Percentiles rank a stretch among this genome's conserved stretches.
Conservation (phyloP, 805 yeast species). For the Scheffersomyces coipomensis region DNA sequence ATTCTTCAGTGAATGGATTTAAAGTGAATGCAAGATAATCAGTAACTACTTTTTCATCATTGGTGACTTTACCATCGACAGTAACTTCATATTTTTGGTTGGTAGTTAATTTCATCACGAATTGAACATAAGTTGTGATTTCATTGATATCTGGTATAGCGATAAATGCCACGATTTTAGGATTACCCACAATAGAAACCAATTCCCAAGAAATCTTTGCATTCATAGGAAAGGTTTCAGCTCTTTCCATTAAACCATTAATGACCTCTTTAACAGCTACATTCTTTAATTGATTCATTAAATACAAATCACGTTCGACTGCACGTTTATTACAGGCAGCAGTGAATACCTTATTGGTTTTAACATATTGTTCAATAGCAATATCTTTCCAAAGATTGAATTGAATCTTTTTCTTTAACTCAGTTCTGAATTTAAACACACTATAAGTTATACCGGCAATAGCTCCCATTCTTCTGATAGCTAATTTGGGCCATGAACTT, state of each 20-base stretch:
- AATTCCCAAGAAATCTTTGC: constrained; percentile 74
- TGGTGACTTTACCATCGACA: constrained; percentile 14
- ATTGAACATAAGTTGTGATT: constrained; percentile 35
- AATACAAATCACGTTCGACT: constrained; percentile 37
- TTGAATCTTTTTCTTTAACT: constrained; percentile 41
- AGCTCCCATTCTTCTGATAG: constrained; percentile 62
- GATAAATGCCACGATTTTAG: constrained; percentile 70
- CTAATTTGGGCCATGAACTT: constrained; percentile 40
- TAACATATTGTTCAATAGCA: constrained; percentile 74
- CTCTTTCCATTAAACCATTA: constrained; percentile 28
- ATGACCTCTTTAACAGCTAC: constrained; percentile 33
- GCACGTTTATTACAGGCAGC: constrained; percentile 33
- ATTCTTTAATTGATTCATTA: constrained; percentile 39
- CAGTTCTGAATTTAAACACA: constrained; percentile 45
- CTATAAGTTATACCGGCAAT: constrained; percentile 66
- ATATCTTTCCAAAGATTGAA: constrained; percentile 85
- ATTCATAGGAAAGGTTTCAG: constrained; percentile 50
- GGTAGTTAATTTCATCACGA: constrained; percentile 36
- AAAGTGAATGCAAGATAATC: constrained; percentile 40
- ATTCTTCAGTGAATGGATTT: constrained; percentile 37
- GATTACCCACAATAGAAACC: constrained; percentile 63
- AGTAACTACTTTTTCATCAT: constrained; percentile 24
- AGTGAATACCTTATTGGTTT: constrained; percentile 83
- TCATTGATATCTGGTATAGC: constrained; percentile 53
- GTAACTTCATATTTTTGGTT: constrained; percentile 34